Conservation (phyloP, 2,329 filamentous ascomycete species). For the Pseudonectria foliicola region DNA sequence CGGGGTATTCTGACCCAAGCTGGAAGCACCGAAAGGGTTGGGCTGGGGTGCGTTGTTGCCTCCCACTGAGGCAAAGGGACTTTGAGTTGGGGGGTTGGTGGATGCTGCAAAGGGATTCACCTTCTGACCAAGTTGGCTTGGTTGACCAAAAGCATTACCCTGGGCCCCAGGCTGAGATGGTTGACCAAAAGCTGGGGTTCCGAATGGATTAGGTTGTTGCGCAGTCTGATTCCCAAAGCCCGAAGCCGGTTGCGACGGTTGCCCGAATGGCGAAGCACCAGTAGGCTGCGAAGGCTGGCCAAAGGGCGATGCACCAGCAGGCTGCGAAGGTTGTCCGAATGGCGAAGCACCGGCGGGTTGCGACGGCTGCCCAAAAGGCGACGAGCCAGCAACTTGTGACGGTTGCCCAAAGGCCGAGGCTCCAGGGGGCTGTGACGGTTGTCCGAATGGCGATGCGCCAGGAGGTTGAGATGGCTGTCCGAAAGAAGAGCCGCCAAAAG, state of each 20-base stretch:
- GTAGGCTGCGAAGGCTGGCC: constrained; percentile 31
- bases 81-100: constrained; percentile 6
- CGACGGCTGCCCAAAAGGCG: constrained; percentile 13
- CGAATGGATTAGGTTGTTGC: constrained; percentile 16
- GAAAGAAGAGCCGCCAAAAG: constrained; percentile 21
- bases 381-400: constrained; percentile 22
- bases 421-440: constrained; percentile 9
- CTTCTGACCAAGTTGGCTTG: constrained; percentile 29
- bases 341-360: constrained; percentile 24
- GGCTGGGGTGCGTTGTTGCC: constrained; percentile 13
- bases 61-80: constrained; percentile 19
- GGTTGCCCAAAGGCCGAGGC: constrained; percentile 38
- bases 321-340: constrained; percentile 16
- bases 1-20: constrained; percentile 5
- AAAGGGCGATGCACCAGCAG: constrained; percentile 29
- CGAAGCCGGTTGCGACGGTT: constrained; percentile 31
- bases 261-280: constrained; percentile 31
- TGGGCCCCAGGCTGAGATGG: constrained; percentile 20
- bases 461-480: constrained; percentile 26
- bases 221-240: constrained; percentile 27
- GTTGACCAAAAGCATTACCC: constrained; percentile 27
- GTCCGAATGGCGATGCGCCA: constrained; percentile 24
- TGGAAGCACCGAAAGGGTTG: constrained; percentile 24
- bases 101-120: constrained; percentile 30
- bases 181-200: constrained; percentile 32